A percentile compares a stretch with the other conserved stretches of the same genome.
phyloP scores from a whole-genome alignment of 2,329 filamentous ascomycete species.

The Bipolaris victoriae region DNA sequence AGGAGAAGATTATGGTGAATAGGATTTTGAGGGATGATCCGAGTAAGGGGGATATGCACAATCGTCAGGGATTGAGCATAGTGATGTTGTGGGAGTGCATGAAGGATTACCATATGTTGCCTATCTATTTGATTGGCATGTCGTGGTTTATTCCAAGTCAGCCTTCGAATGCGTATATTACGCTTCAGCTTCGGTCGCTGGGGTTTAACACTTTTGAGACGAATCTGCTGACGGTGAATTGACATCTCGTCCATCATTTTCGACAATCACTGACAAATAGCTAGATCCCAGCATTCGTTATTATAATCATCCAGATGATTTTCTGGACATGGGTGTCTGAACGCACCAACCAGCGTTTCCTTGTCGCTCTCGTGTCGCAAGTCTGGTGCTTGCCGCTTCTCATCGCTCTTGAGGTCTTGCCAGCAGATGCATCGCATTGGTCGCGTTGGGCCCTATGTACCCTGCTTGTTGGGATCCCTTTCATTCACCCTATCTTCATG shows the following conservation, averaged over 20 bases:
- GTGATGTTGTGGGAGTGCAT: slow-evolving; percentile 58
- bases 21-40: slow-evolving; percentile 63
- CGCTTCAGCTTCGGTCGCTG: slow-evolving; percentile 42
- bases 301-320: slow-evolving; percentile 58
- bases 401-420: slow-evolving; percentile 45
- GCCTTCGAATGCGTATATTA: slow-evolving; percentile 45
- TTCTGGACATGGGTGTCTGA: slow-evolving; percentile 58
- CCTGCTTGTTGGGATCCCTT: slow-evolving; percentile 52
- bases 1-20: slow-evolving; percentile 73
- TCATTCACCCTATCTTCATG: slow-evolving; percentile 54
- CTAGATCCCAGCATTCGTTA: slow-evolving; percentile 53
- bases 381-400: slow-evolving; percentile 50
- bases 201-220: slow-evolving; percentile 49
- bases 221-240: slow-evolving; percentile 43
- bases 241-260: too few relatives aligned
- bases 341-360: slow-evolving; percentile 59
- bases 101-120: slow-evolving; percentile 63
- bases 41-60: slow-evolving; percentile 67
- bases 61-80: slow-evolving; percentile 60
- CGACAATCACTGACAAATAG: neutral
- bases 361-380: slow-evolving; percentile 52
- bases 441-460: slow-evolving; percentile 47
- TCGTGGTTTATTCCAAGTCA: slow-evolving; percentile 44
- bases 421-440: slow-evolving; percentile 45
- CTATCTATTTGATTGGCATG: slow-evolving; percentile 47